Evolutionary conservation across 1,284 basidiomycete genomes (phyloP), one percentile per base, ranked within the genome.

Genomic region (Meira miltonrushii): DNA sequence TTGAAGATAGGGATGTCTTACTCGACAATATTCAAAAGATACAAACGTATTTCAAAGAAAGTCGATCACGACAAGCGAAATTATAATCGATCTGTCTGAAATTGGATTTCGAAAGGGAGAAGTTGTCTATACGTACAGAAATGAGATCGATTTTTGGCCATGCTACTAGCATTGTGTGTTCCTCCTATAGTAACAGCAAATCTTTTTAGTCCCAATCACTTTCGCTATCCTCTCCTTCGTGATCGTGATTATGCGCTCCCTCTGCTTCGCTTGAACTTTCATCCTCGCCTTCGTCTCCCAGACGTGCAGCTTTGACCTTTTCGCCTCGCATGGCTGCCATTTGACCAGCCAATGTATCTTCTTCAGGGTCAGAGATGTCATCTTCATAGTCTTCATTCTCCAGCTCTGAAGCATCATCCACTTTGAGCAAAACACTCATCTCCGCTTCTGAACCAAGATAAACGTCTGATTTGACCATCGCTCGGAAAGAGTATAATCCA

Each of bases 291-390:
- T 65, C 49, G 5, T 65, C 63, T 13, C 39, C 62, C 53, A 80
- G 17, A 84, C 81, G 4, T 74, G 85, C 47, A 57, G 62, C 65
- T 83, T 92, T 94, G 57, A 97, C 92, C 40, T 85, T 79, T 13
- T 87, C 89, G 5, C 95, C 95, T 55, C 90, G 87, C 91, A 99
- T 94, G 53, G 88, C 85, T 2, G 94, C 93, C 92, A 98, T 96
- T 82, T 99, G 95, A 2, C 95, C 95, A 2, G 93, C 95, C 49
- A 98, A 81, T 23, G 61, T 65, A 47, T 77, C 75, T 56, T 78
- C 75, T 39, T 78, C 75, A 0, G 75, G 74, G 33, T 78, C 75
- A 19, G 67, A 69, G 46, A 78, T 78, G n/a, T 78, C 71, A 53
- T 78, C 75, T 55, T 79, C 73, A 39, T 19, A 12, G 47, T 47